A percentile compares a stretch with the other conserved stretches of the same genome.
phyloP scores from a whole-genome alignment of 768 basidiomycete species.

The Sistotremastrum niveocremeum region DNA sequence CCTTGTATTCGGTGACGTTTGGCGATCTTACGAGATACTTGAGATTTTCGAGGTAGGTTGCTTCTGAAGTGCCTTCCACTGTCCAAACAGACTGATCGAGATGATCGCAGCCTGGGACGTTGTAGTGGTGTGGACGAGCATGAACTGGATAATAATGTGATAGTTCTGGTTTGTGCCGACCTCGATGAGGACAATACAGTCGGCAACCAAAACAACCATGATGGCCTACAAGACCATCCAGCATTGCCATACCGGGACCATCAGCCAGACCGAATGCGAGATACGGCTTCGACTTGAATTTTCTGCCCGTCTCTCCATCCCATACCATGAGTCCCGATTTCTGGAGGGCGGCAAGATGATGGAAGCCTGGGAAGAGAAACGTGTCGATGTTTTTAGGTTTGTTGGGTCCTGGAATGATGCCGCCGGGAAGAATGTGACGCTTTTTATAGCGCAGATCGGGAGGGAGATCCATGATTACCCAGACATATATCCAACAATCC shows the following conservation, averaged over 20 bases:
- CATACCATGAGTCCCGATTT: constrained; percentile 16
- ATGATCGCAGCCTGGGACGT: constrained; percentile 16
- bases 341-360: constrained; percentile 20
- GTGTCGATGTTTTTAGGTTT: constrained; percentile 5
- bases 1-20: constrained; percentile 1
- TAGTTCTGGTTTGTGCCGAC: constrained; percentile 16
- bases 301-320: too few species aligned
- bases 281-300: too few species aligned
- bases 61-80: constrained; percentile 11
- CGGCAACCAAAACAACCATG: constrained; percentile 23
- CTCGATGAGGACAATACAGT: constrained; percentile 15
- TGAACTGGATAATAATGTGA: constrained; percentile 23
- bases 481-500: constrained; percentile 7
- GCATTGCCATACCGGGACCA: constrained; percentile 17
- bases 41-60: constrained; percentile 11
- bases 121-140: constrained; percentile 13
- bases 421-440: constrained; percentile 1
- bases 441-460: constrained; percentile 5
- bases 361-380: constrained; percentile 18
- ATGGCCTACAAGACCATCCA: constrained; percentile 25
- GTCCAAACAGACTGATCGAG: constrained; percentile 5
- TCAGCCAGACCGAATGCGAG: constrained; percentile 17
- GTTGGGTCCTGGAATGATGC: constrained; percentile 2
- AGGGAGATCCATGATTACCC: constrained; percentile 2
- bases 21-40: not conserved